These are phyloP conservation scores for Nepenthes mirabilis DNA, from an alignment of 148 eudicot species.

Conservation along the genomic window DNA sequence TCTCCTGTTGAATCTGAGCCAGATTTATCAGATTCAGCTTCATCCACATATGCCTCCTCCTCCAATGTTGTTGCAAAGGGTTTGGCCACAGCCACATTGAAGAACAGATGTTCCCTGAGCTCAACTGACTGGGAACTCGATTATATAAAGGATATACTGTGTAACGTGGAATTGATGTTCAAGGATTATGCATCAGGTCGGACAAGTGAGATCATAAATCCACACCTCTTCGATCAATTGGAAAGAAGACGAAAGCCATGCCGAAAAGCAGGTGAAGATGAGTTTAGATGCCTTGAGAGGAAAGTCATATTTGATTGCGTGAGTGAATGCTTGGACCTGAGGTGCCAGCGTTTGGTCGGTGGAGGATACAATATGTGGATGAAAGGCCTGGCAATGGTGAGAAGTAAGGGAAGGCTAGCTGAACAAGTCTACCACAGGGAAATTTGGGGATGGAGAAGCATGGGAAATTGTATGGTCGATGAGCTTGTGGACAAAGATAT, in stretches of 20 bases:
- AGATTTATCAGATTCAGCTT: conserved; percentile 82
- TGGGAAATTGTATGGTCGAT: conserved; percentile 70
- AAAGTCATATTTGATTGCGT: conserved; percentile 70
- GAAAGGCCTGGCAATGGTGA: conserved; percentile 40
- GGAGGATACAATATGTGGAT: conserved; percentile 47
- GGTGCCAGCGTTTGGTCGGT: conserved; percentile 29
- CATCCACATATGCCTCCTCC: conserved; percentile 26
- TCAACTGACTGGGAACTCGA: conserved; percentile 50
- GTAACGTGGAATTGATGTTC: conserved; percentile 48
- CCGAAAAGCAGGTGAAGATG: conserved; percentile 4
- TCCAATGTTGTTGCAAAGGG: conserved; percentile 12
- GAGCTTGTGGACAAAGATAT: conserved; percentile 90
- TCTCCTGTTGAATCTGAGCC: conserved; percentile 31
- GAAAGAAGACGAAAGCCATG: conserved; percentile 32
- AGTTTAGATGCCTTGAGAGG: conserved; percentile 16
- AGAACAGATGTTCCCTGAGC: conserved; percentile 7
- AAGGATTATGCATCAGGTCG: conserved; percentile 51
- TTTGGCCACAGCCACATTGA: background rate
- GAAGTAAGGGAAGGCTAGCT: conserved; percentile 45
- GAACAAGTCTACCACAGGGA: conserved; percentile 53
- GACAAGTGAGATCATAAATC: conserved; percentile 44
- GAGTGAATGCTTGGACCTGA: conserved; percentile 55
- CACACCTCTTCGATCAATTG: conserved; percentile 56
- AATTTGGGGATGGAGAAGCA: conserved; percentile 45
- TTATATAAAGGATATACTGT: conserved; percentile 52